Base-by-base conservation (phyloP, 2,329 filamentous ascomycete genomes). In the Scytalidium lignicola region DNA sequence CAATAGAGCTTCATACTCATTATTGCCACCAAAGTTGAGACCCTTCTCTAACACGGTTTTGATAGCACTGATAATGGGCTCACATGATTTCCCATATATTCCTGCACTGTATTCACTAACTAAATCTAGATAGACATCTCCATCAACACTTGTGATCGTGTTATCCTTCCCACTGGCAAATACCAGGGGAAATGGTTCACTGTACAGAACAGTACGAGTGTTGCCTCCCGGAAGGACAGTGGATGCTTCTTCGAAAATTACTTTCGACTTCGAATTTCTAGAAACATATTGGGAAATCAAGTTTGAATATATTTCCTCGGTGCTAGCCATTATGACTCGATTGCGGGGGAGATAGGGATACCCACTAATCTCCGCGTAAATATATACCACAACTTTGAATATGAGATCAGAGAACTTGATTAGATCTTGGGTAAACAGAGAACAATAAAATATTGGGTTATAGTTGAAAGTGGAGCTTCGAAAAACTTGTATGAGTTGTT, bases 11-110 rank as follows among this genome's bases (percentile, higher is more conserved):
- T 86, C 82, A 44, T 76, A 68, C 10, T 61, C 54, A 28, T 73
- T 79, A 1, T 76, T 74, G 0, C 70, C 74, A 4, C 83, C 79
- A 15, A 81, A 69, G 51, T 73, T 81, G 54, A 82, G 81, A 2
- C 68, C 62, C 5, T 66, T 62, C 2, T 70, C 58, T 2, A 81
- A 58, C 1, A 74, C 69, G 5, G 68, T 55, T 2, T 43, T 41
- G 20, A 86, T 67, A 0, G 81, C 72, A 0, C 66, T 56, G 2
- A 70, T 61, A 48, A 88, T 78, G 2, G 68, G 56, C 0, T 77
- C 74, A 47, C 85, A 72, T 1, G 78, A 83, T 65, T 88, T 83
- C 0, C 84, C 84, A 58, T 79, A 86, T 12, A 88, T 70, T 2
- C 79, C 82, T 1, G 84, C 84, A 0, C 79, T 80, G 58, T 80